Base-by-base conservation (phyloP, 2,329 filamentous ascomycete genomes). In the Ilyonectria destructans region DNA sequence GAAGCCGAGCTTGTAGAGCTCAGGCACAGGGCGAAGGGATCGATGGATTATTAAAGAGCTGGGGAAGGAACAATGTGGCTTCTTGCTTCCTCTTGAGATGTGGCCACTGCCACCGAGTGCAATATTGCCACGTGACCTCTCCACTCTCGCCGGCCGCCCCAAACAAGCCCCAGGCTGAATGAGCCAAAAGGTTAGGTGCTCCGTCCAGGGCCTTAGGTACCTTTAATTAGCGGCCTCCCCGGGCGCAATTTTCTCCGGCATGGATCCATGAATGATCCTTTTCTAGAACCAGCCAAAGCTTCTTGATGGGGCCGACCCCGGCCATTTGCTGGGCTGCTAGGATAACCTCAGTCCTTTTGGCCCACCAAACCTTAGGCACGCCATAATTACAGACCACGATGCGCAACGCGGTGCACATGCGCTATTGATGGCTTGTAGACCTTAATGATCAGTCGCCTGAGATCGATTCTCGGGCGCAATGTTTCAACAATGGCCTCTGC, bases 11-110 rank as follows among this genome's bases (percentile, higher is more conserved):
- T 81, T 75, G 72, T 71, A 76, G 75, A 80, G 81, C 81, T 81
- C 81, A 77, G 71, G 75, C 74, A 75, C 70, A 63, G 69, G 75
- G 72, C 69, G 71, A 74, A 72, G 73, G 75, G 71, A 77, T 76
- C 75, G 75, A 77, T 76, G 75, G 75, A 75, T 73, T 75, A 79
- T 75, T 73, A 77, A 81, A 77, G 80, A 78, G 77, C 74, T 77
- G 76, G 74, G 74, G 77, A 79, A 74, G 76, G 78, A 79, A n/a
- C 40, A 79, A 84, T 84, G 81, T 85, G 83, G 81, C 83, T 82
- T 84, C 80, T 33, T 33, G 8, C 31, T 9, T 33, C 8, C 31
- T 33, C 23, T 33, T 33, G 31, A 35, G 26, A 52, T 29, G 49
- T 52, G 49, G 33, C 49, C 49, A n/a, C 19, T 17, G 31, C 17